Evolutionary conservation across 2,329 filamentous ascomycete species (phyloP).

Genomic region (Acephala macrosclerotiorum): DNA sequence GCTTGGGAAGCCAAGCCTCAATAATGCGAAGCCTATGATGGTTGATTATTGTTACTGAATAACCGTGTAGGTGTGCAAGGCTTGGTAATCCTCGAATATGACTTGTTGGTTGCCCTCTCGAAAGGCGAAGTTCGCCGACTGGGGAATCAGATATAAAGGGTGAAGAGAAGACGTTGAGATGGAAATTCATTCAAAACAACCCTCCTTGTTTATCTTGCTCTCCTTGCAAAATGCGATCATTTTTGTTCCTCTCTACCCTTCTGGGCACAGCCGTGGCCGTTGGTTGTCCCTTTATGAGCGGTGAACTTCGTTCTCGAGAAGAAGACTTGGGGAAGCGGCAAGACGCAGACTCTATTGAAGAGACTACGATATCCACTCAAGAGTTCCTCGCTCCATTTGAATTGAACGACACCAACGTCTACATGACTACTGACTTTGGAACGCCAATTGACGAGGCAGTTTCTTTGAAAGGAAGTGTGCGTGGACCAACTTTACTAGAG

Average conservation of each 20-base stretch:
- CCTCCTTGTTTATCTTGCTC: conserved; percentile 4
- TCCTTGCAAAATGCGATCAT: conserved; percentile 19
- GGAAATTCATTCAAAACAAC: conserved; percentile 6
- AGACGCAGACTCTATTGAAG: conserved; percentile 15
- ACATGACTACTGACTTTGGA: conserved; percentile 71
- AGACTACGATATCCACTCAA: conserved; percentile 12
- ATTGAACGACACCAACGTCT: conserved; percentile 58
- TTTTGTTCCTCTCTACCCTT: conserved; percentile 14
- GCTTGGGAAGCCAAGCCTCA: background rate
- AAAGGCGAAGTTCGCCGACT: background rate
- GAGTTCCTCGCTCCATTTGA: conserved; percentile 22
- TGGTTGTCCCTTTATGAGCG: conserved; percentile 20
- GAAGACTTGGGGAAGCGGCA: conserved; percentile 15
- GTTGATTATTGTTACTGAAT: background rate
- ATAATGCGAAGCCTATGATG: background rate
- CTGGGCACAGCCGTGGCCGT: conserved; percentile 14
- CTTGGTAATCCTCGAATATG: conserved; percentile 1
- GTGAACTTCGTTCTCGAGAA: conserved; percentile 16
- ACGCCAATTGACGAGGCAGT: conserved; percentile 71
- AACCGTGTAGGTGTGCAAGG: conserved; percentile 4
- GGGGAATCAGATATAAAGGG: conserved; percentile 11
- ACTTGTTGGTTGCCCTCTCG: background rate
- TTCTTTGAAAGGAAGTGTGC: conserved; percentile 68
- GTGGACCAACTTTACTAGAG: conserved; percentile 74
- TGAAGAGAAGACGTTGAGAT: conserved; percentile 13